Percentiles rank a stretch among this genome's conserved stretches.
Conservation (phyloP, 768 basidiomycete genomes). For the Podaxis sp. region DNA sequence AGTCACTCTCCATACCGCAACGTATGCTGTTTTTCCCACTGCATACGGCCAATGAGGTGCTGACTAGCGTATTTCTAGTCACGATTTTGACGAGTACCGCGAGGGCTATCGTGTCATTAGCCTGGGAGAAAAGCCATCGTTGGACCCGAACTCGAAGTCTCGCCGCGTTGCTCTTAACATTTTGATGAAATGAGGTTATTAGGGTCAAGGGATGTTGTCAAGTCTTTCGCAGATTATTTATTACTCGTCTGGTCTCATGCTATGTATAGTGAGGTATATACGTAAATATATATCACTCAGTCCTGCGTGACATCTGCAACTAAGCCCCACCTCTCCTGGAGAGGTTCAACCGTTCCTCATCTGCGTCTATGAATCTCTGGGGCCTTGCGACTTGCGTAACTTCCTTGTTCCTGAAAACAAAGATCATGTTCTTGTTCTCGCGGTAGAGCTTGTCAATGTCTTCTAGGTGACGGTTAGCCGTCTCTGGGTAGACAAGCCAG, state of each 20-base stretch:
- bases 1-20: conserved; percentile 47
- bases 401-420: conserved; percentile 43
- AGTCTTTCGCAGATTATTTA: not conserved
- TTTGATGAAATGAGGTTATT: not conserved
- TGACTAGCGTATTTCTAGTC: conserved; percentile 20
- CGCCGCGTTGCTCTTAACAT: conserved; percentile 14
- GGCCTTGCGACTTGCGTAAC: conserved; percentile 44
- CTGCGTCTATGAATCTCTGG: conserved; percentile 40
- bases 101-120: conserved; percentile 53
- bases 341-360: conserved; percentile 26
- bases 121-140: conserved; percentile 53
- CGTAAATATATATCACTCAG: not conserved
- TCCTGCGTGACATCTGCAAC: not conserved
- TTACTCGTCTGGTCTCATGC: not conserved
- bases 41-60: not conserved
- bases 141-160: conserved; percentile 40
- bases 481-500: conserved; percentile 50
- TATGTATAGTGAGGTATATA: not conserved
- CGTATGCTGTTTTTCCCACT: conserved; percentile 25
- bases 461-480: conserved; percentile 48
- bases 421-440: conserved; percentile 40
- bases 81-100: conserved; percentile 34
- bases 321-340: conserved; percentile 8
- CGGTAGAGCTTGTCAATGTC: conserved; percentile 50
- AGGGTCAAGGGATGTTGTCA: not conserved